Evolutionary conservation across 2,329 filamentous ascomycete genomes (phyloP), one percentile per base, ranked within the genome.

Genomic region (Talaromyces sp.): DNA sequence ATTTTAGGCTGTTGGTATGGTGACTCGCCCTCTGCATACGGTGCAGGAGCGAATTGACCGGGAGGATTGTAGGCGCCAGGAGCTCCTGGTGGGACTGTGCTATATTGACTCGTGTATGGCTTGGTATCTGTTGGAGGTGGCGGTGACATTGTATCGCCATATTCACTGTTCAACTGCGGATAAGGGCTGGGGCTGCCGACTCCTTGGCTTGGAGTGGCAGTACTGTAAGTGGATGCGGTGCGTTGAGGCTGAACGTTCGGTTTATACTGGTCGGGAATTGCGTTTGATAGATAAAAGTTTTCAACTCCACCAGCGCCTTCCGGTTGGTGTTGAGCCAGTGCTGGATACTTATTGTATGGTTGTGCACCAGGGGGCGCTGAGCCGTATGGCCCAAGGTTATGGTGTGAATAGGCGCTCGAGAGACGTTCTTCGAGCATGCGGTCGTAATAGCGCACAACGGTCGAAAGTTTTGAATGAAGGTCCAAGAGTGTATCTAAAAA

Each of bases 391-490:
- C 88, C 85, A 22, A 92, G 80, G 51, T 79, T 88, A 72, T 94
- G 91, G 72, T 96, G 92, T 69, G 88, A 91, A 76, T 98, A 98
- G 1, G 95, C 94, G 76, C 91, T 96, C 8, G 93, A 96, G 29
- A 99, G 83, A 45, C 95, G 88, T 69, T 99, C 95, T 78, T 99
- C 95, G 17, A 99, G 85, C 95, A 99, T 98, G 47, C 93, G 89
- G 77, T 99, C 95, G 75, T 99, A 99, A 75, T 98, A 98, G 38
- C 95, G 88, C 5, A 99, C 95, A 29, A 98, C 95, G 0, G 94
- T 97, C 0, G 94, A 95, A 27, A 99, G 83, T 76, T 99, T 99
- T 19, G 93, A 91, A 75, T 99, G 95, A 0, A 99, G 83, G 76
- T 99, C 95, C 27, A 98, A 86, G 10, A 99, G 84, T 0, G 94